Evolutionary conservation across 1,284 basidiomycete species (phyloP), one percentile per base, ranked within the genome.

Genomic region (Wolfiporia cocos): DNA sequence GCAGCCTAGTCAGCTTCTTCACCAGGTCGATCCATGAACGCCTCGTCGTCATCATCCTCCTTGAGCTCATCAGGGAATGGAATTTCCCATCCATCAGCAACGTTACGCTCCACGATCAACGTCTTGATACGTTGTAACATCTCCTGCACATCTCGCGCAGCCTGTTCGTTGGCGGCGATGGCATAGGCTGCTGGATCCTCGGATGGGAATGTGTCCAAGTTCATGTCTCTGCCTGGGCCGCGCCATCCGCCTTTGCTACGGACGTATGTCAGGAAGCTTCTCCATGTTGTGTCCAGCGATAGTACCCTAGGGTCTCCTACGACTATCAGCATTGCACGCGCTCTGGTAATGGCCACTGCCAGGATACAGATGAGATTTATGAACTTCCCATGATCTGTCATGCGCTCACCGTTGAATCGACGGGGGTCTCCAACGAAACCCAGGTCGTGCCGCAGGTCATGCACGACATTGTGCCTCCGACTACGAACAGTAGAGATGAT

Each of bases 291-390:
- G 45, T 73, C 70, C 3, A 75, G 62, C 3, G 69, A 70, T 5
- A 81, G 63, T 20, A 78, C 66, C 0, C 57, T 55, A 0, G 75
- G 68, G 44, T 81, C 75, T 1, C 79, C 78, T 32, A 82, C 56
- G 41, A 81, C 59, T 42, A 81, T 70, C 2, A 82, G 64, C 1
- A 81, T 60, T 0, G 78, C 70, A 50, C 79, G 68, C 0, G 78
- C 76, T n/a, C 78, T 72, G 3, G 71, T 73, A 14, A 65, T 47
- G 15, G 59, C 59, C 20, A 66, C 63, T 67, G 31, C n/a, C n/a
- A n/a, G n/a, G n/a, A n/a, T n/a, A n/a, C n/a, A n/a, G n/a, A n/a
- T n/a, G n/a, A n/a, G n/a, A n/a, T n/a, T n/a, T n/a, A n/a, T n/a
- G n/a, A n/a, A n/a, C n/a, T n/a, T n/a, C n/a, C n/a, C n/a, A n/a